These are phyloP conservation scores for Glycine tomentella DNA, from an alignment of 306 rosid species.

Conservation along the genomic window DNA sequence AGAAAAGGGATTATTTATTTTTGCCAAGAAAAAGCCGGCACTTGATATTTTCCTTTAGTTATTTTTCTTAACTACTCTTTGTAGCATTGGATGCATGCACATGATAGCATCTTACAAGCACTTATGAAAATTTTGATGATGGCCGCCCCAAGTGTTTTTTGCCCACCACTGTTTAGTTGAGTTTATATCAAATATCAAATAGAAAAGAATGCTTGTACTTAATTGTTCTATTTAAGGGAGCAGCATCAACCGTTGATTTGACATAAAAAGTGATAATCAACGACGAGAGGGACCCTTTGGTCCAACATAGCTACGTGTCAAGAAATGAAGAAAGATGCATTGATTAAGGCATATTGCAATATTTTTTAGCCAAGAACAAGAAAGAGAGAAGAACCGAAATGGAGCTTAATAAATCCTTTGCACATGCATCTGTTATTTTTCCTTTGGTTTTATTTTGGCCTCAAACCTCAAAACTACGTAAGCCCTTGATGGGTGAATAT, in stretches of 20 bases:
- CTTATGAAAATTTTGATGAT: slow-evolving; percentile 40
- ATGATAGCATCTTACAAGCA: slow-evolving; percentile 44
- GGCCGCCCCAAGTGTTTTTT: slow-evolving; percentile 39
- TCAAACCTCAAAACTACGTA: neutral
- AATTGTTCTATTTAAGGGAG: slow-evolving; percentile 44
- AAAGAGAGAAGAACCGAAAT: neutral
- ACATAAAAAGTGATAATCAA: slow-evolving; percentile 13
- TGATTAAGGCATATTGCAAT: slow-evolving; percentile 7
- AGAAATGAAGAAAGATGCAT: slow-evolving; percentile 4
- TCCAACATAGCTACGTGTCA: neutral
- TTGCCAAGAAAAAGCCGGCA: slow-evolving; percentile 46
- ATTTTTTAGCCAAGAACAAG: neutral
- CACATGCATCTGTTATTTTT: slow-evolving; percentile 33
- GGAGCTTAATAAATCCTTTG: neutral
- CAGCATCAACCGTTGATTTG: slow-evolving; percentile 42
- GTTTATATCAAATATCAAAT: neutral
- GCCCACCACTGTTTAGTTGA: neutral
- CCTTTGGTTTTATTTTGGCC: neutral
- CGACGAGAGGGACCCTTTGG: neutral
- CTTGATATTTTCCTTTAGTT: slow-evolving; percentile 41
- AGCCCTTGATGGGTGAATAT: slow-evolving; percentile 15
- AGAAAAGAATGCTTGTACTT: slow-evolving; percentile 19
- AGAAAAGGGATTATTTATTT: neutral
- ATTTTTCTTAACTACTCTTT: slow-evolving; percentile 40
- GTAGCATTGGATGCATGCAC: slow-evolving; percentile 46